Evolutionary conservation across 1,284 basidiomycete species (phyloP).

Genomic region (Pyrrhoderma noxium): DNA sequence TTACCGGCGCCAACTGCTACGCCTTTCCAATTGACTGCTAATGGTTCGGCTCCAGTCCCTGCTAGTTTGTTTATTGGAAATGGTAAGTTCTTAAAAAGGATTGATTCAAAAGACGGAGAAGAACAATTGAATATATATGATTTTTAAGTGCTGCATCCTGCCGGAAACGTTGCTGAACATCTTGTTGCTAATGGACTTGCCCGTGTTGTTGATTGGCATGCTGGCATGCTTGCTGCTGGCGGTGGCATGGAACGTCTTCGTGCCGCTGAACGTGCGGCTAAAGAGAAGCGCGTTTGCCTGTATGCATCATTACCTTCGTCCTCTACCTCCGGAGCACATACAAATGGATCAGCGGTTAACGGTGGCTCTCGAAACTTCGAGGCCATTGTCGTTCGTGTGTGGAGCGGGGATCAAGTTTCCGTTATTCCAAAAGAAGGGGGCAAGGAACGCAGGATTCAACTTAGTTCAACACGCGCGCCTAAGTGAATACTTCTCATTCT

Average conservation of each 20-base stretch:
- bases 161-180: conserved; percentile 91
- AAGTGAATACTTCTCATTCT: conserved; percentile 45
- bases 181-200: conserved; percentile 83
- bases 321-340: conserved; percentile 32
- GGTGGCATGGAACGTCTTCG: conserved; percentile 84
- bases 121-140: too few species aligned
- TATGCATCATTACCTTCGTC: conserved; percentile 53
- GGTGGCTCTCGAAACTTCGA: conserved; percentile 62
- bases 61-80: conserved; percentile 87
- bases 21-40: conserved; percentile 70
- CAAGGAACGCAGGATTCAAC: conserved; percentile 79
- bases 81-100: conserved; percentile 36
- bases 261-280: conserved; percentile 78
- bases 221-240: conserved; percentile 79
- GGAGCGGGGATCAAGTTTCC: conserved; percentile 89
- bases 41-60: conserved; percentile 43
- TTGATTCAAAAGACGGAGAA: neutral
- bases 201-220: conserved; percentile 95
- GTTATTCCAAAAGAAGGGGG: conserved; percentile 67
- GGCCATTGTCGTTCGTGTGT: conserved; percentile 79
- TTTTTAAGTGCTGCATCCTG: conserved; percentile 72
- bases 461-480: conserved; percentile 86
- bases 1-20: conserved; percentile 77
- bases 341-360: conserved; percentile 35
- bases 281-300: conserved; percentile 73